These are phyloP conservation scores for Cladosporium sp. DNA, from an alignment of 2,329 filamentous ascomycete species.

Conservation along the genomic window DNA sequence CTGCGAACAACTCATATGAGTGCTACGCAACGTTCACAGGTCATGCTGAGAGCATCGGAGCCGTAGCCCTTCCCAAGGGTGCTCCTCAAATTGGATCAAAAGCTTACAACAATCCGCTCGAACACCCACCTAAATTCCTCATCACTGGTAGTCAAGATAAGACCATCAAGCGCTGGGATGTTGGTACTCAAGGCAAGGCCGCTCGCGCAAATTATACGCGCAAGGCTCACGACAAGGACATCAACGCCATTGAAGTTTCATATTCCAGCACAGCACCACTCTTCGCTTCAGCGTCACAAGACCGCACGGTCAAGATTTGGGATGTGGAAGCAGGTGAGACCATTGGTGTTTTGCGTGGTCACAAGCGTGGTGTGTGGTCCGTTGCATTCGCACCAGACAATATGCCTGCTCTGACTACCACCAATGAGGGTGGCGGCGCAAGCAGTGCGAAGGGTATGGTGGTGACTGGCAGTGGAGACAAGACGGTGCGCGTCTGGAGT, in stretches of 20 bases:
- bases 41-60: slow-evolving; percentile 89
- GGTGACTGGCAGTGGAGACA: slow-evolving; percentile 90
- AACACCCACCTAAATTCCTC: slow-evolving; percentile 76
- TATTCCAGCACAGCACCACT: slow-evolving; percentile 64
- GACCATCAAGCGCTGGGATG: slow-evolving; percentile 92
- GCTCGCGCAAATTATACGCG: slow-evolving; percentile 75
- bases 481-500: slow-evolving; percentile 94
- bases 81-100: slow-evolving; percentile 64
- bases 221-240: slow-evolving; percentile 98
- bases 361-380: slow-evolving; percentile 93
- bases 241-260: slow-evolving; percentile 81
- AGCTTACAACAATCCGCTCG: slow-evolving; percentile 68
- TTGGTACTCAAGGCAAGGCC: slow-evolving; percentile 48
- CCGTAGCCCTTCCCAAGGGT: slow-evolving; percentile 74
- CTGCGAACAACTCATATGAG: slow-evolving; percentile 66
- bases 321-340: slow-evolving; percentile 85
- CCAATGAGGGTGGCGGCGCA: slow-evolving; percentile 58
- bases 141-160: slow-evolving; percentile 93
- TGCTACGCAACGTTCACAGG: slow-evolving; percentile 82
- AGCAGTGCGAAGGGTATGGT: slow-evolving; percentile 74
- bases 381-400: slow-evolving; percentile 82
- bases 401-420: slow-evolving; percentile 68
- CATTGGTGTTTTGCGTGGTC: slow-evolving; percentile 84
- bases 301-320: slow-evolving; percentile 97
- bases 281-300: slow-evolving; percentile 94